These are phyloP conservation scores for Aspergillus sp. DNA, from an alignment of 2,329 filamentous ascomycete genomes.

Conservation along the genomic window DNA sequence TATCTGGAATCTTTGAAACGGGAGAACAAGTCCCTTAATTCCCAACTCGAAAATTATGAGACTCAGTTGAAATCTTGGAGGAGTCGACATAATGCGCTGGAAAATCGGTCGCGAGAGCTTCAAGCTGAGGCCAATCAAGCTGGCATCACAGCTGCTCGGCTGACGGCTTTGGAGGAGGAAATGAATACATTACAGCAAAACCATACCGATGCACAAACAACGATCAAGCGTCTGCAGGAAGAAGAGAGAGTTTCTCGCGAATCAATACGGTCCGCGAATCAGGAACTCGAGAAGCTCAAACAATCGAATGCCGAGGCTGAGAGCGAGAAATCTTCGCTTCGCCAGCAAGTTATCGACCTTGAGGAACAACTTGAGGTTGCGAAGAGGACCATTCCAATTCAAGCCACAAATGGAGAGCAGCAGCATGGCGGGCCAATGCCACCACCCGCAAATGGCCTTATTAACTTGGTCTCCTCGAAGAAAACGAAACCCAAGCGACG, in stretches of 20 bases:
- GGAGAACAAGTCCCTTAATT: conserved; percentile 86
- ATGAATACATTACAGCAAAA: conserved; percentile 87
- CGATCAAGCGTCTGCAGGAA: conserved; percentile 91
- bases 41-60: conserved; percentile 94
- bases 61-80: conserved; percentile 95
- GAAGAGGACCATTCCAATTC: conserved; percentile 72
- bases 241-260: conserved; percentile 86
- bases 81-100: conserved; percentile 83
- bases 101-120: conserved; percentile 86
- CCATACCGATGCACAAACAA: conserved; percentile 86
- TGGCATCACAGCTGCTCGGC: conserved; percentile 86
- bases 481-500: conserved; percentile 81
- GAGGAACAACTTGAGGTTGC: conserved; percentile 90
- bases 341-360: conserved; percentile 84
- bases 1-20: conserved; percentile 87
- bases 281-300: conserved; percentile 78
- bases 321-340: conserved; percentile 78
- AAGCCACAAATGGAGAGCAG: conserved; percentile 60
- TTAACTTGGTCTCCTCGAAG: conserved; percentile 96
- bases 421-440: conserved; percentile 62
- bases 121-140: conserved; percentile 97
- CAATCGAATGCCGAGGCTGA: conserved; percentile 74
- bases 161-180: conserved; percentile 90
- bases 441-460: conserved; percentile 70
- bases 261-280: conserved; percentile 72